Base-by-base conservation (phyloP, 257 asterid genomes). In the Ilex asprella region DNA sequence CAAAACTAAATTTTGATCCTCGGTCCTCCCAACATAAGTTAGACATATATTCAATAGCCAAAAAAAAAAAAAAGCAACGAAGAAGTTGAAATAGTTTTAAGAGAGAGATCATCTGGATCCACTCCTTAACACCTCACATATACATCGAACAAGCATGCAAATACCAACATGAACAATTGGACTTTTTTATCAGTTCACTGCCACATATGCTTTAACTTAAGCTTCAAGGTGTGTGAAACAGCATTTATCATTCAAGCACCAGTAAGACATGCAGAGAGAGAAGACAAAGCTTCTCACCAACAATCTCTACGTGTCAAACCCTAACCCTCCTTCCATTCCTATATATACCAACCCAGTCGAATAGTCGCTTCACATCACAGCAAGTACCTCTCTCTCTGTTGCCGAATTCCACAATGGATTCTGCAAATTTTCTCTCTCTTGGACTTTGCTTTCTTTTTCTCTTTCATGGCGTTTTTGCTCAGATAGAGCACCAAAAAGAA, bases 221-320 rank as follows among this genome's bases (percentile, higher is more conserved):
- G 15, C 6, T 39, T 52, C 9, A 69, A 79, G 60, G 81, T 79
- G 84, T 69, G 60, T 55, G 1, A 13, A 21, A 21, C 27, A 21
- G 27, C 27, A 57, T 35, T 32, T 16, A 39, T 2, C 67, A 59
- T 70, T 58, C 79, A 78, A 67, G 79, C 55, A 57, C 50, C 72
- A 59, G 12, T 44, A 63, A 78, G 27, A 21, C 27, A 78, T 70
- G 80, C 80, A 77, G 29, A 58, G 21, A 14, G 47, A n/a, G 27
- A 14, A 50, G 78, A 70, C 82, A 74, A 62, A 63, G 84, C 70
- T 77, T 46, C 31, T 54, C 61, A 15, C 54, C 11, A 62, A 57
- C 74, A 43, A 44, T 51, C 2, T 57, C 32, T 72, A 78, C 88
- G 93, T 85, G 89, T 80, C 89, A 31, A 67, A 5, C 50, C 61